These are phyloP conservation scores for Sicyos baderoa DNA, from an alignment of 306 rosid species.

Conservation along the genomic window DNA sequence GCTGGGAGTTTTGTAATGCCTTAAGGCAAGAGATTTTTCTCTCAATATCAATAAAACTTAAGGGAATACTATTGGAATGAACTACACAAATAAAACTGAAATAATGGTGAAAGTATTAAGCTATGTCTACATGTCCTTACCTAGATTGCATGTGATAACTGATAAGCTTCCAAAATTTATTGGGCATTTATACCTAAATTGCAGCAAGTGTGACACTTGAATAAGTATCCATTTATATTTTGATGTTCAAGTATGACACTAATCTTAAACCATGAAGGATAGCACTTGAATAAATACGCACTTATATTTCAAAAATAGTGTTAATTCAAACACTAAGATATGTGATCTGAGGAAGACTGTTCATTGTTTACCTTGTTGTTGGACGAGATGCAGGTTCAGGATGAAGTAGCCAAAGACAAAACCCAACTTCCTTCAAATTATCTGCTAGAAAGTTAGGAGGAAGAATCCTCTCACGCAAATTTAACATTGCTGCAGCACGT, in stretches of 20 bases:
- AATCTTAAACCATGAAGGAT: background rate
- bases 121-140: background rate
- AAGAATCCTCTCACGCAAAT: conserved; percentile 74
- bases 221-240: background rate
- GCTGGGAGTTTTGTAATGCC: too few species aligned
- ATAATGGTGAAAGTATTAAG: background rate
- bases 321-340: conserved; percentile 6
- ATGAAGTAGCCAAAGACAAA: conserved; percentile 86
- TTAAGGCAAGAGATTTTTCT: too few species aligned
- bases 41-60: too few species aligned
- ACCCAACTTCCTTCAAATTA: conserved; percentile 85
- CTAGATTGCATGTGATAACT: background rate
- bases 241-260: background rate
- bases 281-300: background rate
- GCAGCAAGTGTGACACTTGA: too few species aligned
- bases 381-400: conserved; percentile 87
- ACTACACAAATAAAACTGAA: background rate
- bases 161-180: background rate
- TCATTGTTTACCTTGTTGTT: conserved; percentile 56
- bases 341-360: conserved; percentile 8
- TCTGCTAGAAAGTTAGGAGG: conserved; percentile 78
- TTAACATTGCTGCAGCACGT: conserved; percentile 61
- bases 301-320: background rate
- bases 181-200: background rate
- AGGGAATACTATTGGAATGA: background rate